phyloP scores from a whole-genome alignment of 2,329 filamentous ascomycete species.

The Pseudocercospora macadamiae region DNA sequence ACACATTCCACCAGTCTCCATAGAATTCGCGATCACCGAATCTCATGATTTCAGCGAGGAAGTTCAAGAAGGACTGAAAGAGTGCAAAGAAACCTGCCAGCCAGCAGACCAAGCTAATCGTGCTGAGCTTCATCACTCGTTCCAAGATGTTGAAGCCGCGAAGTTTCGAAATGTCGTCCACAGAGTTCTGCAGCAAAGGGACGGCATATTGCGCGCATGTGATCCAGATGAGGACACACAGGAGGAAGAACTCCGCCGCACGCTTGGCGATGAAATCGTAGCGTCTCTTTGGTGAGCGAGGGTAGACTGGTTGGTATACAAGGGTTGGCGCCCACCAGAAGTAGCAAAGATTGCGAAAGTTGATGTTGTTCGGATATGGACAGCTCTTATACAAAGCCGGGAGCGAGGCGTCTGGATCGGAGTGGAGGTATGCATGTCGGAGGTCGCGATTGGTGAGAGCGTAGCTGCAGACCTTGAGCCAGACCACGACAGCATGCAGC shows the following conservation, averaged over 20 bases:
- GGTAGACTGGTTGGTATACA: constrained; percentile 96
- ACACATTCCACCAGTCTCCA: constrained; percentile 96
- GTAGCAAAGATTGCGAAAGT: constrained; percentile 82
- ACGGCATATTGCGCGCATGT: constrained; percentile 92
- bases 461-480: constrained; percentile 94
- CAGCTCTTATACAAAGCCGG: constrained; percentile 81
- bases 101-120: constrained; percentile 95
- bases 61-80: constrained; percentile 92
- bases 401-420: constrained; percentile 71
- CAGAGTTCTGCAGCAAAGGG: constrained; percentile 83
- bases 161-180: constrained; percentile 81
- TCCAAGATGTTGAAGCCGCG: constrained; percentile 83
- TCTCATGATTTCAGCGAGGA: constrained; percentile 81
- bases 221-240: constrained; percentile 85
- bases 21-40: constrained; percentile 97
- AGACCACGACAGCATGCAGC: constrained; percentile 90
- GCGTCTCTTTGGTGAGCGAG: constrained; percentile 76
- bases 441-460: constrained; percentile 96
- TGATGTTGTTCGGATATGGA: constrained; percentile 90
- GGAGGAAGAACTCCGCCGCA: constrained; percentile 72
- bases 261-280: constrained; percentile 89
- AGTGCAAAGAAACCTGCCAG: constrained; percentile 95
- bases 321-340: constrained; percentile 98
- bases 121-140: constrained; percentile 90
- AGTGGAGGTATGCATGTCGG: constrained; percentile 76